Evolutionary conservation across 257 asterid species (phyloP).

Genomic region (Solanum neorickii): DNA sequence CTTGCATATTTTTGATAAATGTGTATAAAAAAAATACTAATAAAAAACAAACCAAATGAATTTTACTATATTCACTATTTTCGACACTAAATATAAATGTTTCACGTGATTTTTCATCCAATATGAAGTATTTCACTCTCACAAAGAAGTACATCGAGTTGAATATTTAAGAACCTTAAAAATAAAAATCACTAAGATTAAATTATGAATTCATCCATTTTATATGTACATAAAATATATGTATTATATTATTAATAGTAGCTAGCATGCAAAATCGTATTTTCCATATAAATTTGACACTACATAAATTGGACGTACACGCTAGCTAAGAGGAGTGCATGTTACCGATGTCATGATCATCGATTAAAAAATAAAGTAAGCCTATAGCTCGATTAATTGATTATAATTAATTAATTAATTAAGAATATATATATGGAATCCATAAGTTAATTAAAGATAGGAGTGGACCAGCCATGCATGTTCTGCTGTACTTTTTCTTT

Average conservation of each 20-base stretch:
- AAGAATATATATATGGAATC: background rate
- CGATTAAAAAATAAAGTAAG: background rate
- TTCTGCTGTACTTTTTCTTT: background rate
- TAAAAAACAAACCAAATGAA: background rate
- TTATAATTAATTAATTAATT: background rate
- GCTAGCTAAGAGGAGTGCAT: background rate
- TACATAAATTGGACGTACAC: background rate
- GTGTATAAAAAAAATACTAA: background rate
- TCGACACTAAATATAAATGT: no score
- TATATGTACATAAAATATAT: background rate
- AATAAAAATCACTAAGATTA: background rate
- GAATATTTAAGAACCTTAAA: background rate
- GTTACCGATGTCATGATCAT: background rate
- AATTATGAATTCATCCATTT: background rate
- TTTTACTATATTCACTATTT: background rate
- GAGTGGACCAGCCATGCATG: background rate
- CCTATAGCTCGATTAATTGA: background rate
- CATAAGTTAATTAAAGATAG: background rate
- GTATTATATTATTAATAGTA: background rate
- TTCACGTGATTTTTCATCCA: background rate
- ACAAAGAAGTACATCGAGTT: background rate
- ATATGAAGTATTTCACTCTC: background rate
- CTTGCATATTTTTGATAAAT: background rate
- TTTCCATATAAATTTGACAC: background rate
- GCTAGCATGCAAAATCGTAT: background rate